Evolutionary conservation across 2,329 filamentous ascomycete genomes (phyloP).

Genomic region (Elsinoe fawcettii): DNA sequence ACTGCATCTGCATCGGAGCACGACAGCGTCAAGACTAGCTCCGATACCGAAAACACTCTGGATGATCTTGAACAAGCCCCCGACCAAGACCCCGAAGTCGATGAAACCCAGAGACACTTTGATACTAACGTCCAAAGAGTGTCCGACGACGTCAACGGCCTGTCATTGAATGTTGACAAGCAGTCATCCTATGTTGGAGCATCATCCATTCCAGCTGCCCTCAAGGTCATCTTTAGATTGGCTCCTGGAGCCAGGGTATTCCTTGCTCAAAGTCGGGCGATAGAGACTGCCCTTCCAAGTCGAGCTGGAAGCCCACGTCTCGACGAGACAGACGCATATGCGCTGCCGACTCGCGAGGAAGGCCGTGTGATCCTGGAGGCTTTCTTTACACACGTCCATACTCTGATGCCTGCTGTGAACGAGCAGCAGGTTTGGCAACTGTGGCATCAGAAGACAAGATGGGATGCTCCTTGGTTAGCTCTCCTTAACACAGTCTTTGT

Average conservation of each 20-base stretch:
- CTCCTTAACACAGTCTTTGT: slow-evolving; percentile 29
- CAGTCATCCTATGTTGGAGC: slow-evolving; percentile 28
- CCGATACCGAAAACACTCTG: slow-evolving; percentile 46
- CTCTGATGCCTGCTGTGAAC: slow-evolving; percentile 30
- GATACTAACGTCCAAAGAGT: slow-evolving; percentile 35
- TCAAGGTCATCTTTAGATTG: slow-evolving; percentile 28
- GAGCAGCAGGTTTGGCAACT: slow-evolving; percentile 28
- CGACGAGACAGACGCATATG: slow-evolving; percentile 19
- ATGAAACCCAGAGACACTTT: slow-evolving; percentile 47
- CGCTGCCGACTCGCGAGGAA: slow-evolving; percentile 20
- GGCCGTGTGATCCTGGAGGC: slow-evolving; percentile 26
- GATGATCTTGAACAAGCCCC: slow-evolving; percentile 64
- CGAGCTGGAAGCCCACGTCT: slow-evolving; percentile 24
- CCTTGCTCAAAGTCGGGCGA: slow-evolving; percentile 19
- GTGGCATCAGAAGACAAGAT: slow-evolving; percentile 26
- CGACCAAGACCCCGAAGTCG: slow-evolving; percentile 55
- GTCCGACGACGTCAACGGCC: slow-evolving; percentile 28
- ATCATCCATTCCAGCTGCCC: slow-evolving; percentile 27
- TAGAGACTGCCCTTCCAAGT: slow-evolving; percentile 25
- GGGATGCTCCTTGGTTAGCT: slow-evolving; percentile 27
- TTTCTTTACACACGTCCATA: slow-evolving; percentile 27
- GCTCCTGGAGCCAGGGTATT: slow-evolving; percentile 24
- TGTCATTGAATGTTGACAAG: slow-evolving; percentile 25
- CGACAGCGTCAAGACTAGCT: slow-evolving; percentile 22
- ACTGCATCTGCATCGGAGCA: not conserved